Conservation (phyloP, 1,139 yeast genomes). For the Pichia sp. region DNA sequence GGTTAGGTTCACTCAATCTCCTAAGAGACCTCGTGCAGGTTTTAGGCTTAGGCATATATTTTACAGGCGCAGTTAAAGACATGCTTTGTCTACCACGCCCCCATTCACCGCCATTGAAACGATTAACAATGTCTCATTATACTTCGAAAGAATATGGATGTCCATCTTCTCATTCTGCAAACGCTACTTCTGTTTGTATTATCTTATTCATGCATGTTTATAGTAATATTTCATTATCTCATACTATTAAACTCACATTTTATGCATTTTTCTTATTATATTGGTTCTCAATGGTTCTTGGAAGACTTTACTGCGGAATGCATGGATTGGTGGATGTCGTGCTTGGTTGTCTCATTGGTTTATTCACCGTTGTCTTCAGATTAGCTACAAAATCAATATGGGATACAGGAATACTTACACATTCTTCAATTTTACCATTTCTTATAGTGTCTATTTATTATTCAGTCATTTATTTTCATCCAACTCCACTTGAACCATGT, state of each 20-base stretch:
- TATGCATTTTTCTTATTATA: conserved; percentile 36
- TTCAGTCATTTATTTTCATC: conserved; percentile 57
- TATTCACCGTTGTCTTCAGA: conserved; percentile 40
- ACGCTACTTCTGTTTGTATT: conserved; percentile 76
- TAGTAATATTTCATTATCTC: conserved; percentile 35
- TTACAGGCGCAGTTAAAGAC: conserved; percentile 77
- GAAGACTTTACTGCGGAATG: conserved; percentile 94
- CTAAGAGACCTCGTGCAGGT: conserved; percentile 70
- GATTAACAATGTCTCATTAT: conserved; percentile 83
- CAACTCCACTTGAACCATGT: conserved; percentile 86
- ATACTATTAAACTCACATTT: neutral
- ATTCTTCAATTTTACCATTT: conserved; percentile 31
- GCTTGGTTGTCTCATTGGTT: conserved; percentile 64
- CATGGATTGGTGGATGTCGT: conserved; percentile 81
- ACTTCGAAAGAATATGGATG: conserved; percentile 94
- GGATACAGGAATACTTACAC: conserved; percentile 35
- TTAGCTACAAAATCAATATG: conserved; percentile 31
- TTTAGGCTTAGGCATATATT: conserved; percentile 78
- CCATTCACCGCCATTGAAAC: conserved; percentile 80
- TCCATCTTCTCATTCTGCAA: conserved; percentile 90
- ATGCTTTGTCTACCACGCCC: conserved; percentile 89
- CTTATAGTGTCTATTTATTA: conserved; percentile 34
- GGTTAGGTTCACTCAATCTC: conserved; percentile 65
- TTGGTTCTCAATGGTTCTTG: conserved; percentile 62
- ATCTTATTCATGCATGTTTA: conserved; percentile 32